phyloP scores from a whole-genome alignment of 345 rosid species.

The Eucalyptus polyanthemos region DNA sequence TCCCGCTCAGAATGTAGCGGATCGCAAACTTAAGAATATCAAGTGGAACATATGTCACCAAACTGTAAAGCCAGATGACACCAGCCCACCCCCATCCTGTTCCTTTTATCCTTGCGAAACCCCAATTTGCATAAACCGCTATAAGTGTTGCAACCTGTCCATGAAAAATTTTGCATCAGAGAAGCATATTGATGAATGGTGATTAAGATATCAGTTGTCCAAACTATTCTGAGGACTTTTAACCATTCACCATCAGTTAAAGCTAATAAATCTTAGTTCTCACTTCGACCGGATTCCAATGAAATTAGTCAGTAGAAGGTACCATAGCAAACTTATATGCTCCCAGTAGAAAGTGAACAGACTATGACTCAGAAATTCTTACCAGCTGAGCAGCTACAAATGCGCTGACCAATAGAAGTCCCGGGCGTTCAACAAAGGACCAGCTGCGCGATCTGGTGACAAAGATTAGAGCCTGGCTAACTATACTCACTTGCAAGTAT shows the following conservation, averaged over 20 bases:
- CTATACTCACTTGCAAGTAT: slow-evolving; percentile 80
- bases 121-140: slow-evolving; percentile 83
- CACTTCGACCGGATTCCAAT: neutral
- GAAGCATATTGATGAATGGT: neutral
- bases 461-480: slow-evolving; percentile 86
- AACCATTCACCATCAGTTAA: neutral
- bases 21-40: slow-evolving; percentile 64
- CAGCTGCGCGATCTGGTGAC: slow-evolving; percentile 88
- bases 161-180: neutral
- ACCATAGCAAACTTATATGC: neutral
- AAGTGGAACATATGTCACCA: slow-evolving; percentile 65
- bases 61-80: slow-evolving; percentile 78
- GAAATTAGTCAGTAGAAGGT: neutral
- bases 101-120: slow-evolving; percentile 54
- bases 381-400: slow-evolving; percentile 75
- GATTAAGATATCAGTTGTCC: neutral
- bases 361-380: neutral
- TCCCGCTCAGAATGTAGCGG: slow-evolving; percentile 68
- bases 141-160: slow-evolving; percentile 64
- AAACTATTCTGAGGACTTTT: neutral
- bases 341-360: neutral
- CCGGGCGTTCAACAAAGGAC: slow-evolving; percentile 76
- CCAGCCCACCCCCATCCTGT: slow-evolving; percentile 98
- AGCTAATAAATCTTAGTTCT: neutral
- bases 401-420: slow-evolving; percentile 48